Conservation (phyloP, 768 basidiomycete genomes). For the Podaxis carcinomalis region DNA sequence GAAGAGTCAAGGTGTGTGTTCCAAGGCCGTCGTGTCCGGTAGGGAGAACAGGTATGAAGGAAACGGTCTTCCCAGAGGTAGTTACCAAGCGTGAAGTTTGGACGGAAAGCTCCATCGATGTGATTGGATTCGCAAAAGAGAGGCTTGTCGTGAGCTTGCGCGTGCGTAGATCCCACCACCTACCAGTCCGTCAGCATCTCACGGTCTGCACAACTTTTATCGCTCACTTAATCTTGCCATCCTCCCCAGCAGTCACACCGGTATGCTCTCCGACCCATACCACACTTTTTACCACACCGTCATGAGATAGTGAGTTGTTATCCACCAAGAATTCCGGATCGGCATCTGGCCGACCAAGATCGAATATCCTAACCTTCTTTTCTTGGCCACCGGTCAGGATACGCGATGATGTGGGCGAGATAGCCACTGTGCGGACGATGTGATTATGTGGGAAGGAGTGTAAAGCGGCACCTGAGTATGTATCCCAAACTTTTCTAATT, state of each 20-base stretch:
- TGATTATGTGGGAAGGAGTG: conserved; percentile 99
- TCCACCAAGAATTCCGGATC: conserved; percentile 79
- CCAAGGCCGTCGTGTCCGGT: conserved; percentile 56
- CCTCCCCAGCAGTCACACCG: conserved; percentile 89
- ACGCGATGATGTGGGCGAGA: conserved; percentile 66
- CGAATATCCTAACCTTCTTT: conserved; percentile 95
- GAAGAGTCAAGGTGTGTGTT: conserved; percentile 73
- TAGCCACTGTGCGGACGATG: conserved; percentile 93
- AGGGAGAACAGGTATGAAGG: conserved; percentile 80
- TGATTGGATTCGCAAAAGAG: conserved; percentile 74
- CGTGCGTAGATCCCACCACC: conserved; percentile 96
- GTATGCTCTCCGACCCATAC: conserved; percentile 89
- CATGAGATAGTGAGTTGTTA: conserved; percentile 62
- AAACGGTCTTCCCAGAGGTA: conserved; percentile 88
- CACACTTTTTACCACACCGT: conserved; percentile 88
- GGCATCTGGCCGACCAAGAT: conserved; percentile 81
- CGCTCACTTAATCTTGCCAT: conserved; percentile 81
- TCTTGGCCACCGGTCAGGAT: conserved; percentile 93
- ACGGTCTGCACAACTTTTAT: neutral
- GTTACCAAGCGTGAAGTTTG: conserved; percentile 82
- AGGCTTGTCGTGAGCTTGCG: conserved; percentile 66
- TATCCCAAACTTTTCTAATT: conserved; percentile 92
- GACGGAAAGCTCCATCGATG: conserved; percentile 89
- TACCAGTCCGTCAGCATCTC: conserved; percentile 26
- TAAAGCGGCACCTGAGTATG: conserved; percentile 78